Base-by-base conservation (phyloP, 1,284 basidiomycete genomes). In the Clitocybe nebularis region DNA sequence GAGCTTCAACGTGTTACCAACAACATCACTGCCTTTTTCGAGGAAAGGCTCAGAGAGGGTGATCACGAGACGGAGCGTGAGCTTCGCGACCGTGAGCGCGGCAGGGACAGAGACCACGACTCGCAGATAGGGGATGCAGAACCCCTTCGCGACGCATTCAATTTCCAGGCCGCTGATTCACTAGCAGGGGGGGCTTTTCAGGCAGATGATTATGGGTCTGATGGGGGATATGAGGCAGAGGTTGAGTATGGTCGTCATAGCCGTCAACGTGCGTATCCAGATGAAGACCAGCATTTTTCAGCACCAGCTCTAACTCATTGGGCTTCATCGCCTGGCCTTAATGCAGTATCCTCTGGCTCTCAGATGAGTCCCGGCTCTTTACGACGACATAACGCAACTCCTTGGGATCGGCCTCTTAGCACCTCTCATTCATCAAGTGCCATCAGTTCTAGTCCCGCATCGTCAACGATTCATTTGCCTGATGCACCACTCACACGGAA, bases 21-120 rank as follows among this genome's bases (percentile, higher is more conserved):
- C 60, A 89, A 84, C 45, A 93, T 99, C 71, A 95, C 94, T 47
- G 68, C 81, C 21, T 97, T 92, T 67, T 96, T 97, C 53, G 95
- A 99, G 66, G 85, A 92, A 57, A 79, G 85, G 51, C 75, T 95
- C 37, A 73, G 85, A 39, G 83, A 88, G 49, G 75, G 71, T 45
- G 85, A 89, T 60, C 75, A 79, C 52, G 85, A 84, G 59, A 61
- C 67, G 21, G 82, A 88, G 61, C 74, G 79, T 45, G 81, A 84
- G 51, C 67, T 74, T 50, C 69, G 75, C 49, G 77, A 77, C 53
- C 66, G 74, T 44, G 76, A 75, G 49, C 68, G 71, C 47, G 67
- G 60, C 45, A 55, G 62, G 45, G 68, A 64, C 51, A 62, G 68
- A 42, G 77, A 79, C 54, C 71, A 72, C 46, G 80, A 81, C 54